Conservation (phyloP, 73 alveolate species). For the Paramecium pentaurelia region DNA sequence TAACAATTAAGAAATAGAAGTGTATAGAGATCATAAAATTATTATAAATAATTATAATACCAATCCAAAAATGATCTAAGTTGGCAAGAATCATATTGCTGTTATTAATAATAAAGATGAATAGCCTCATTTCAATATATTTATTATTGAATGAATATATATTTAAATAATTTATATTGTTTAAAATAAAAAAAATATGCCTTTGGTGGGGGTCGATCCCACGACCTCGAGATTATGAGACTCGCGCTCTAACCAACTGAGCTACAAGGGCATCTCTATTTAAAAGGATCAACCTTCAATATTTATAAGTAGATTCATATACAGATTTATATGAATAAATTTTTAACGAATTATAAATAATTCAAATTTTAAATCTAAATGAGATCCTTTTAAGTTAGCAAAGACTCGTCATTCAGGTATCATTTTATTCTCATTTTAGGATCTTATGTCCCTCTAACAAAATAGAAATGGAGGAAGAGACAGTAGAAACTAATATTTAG, state of each 20-base stretch:
- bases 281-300: background rate
- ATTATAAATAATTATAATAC: constrained; percentile 11
- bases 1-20: background rate
- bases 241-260: constrained; percentile 73
- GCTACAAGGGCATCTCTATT: constrained; percentile 61
- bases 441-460: background rate
- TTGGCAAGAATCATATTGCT: background rate
- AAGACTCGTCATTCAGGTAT: constrained; percentile 38
- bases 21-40: background rate
- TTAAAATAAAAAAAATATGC: constrained; percentile 41
- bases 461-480: constrained; percentile 38
- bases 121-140: constrained; percentile 3
- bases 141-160: background rate
- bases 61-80: background rate
- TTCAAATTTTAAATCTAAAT: constrained; percentile 32
- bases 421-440: background rate
- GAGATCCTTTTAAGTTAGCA: background rate
- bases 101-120: constrained; percentile 6
- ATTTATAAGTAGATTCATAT: background rate
- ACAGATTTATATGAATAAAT: background rate
- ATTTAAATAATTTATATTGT: background rate
- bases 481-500: background rate
- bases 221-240: constrained; percentile 71
- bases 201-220: constrained; percentile 68
- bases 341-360: constrained; percentile 28